A percentile compares a stretch with the other conserved stretches of the same genome.
Evolutionary conservation across 2,329 filamentous ascomycete genomes (phyloP).

Genomic region (Fusarium marasasianum): DNA sequence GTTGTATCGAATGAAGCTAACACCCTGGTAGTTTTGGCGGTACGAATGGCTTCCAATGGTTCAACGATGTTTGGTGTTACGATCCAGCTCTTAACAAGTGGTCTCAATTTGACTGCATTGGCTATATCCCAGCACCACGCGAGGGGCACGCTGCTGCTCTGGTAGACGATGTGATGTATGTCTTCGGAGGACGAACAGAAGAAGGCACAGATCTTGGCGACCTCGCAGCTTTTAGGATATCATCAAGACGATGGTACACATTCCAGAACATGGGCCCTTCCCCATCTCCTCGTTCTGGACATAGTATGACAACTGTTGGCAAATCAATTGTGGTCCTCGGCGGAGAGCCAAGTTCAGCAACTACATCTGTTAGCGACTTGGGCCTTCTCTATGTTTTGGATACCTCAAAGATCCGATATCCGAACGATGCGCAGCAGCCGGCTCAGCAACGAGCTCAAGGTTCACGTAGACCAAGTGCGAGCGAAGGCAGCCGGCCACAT

Average conservation of each 20-base stretch:
- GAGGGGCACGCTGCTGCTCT: conserved; percentile 95
- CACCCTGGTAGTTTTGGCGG: conserved; percentile 79
- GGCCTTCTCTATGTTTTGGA: conserved; percentile 92
- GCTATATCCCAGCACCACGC: conserved; percentile 91
- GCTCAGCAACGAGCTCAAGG: conserved; percentile 51
- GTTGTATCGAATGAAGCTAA: conserved; percentile 13
- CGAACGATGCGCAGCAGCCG: conserved; percentile 70
- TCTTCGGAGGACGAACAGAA: conserved; percentile 95
- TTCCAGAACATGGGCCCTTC: conserved; percentile 99
- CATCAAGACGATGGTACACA: conserved; percentile 94
- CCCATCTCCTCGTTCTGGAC: conserved; percentile 90
- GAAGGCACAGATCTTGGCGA: conserved; percentile 93
- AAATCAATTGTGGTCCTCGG: conserved; percentile 93
- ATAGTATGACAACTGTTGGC: conserved; percentile 96
- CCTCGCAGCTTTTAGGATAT: conserved; percentile 79
- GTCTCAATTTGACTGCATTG: conserved; percentile 93
- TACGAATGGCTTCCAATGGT: conserved; percentile 96
- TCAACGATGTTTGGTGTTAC: conserved; percentile 98
- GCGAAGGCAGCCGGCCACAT: conserved; percentile 51
- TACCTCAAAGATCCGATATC: conserved; percentile 95
- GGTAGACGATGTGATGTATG: conserved; percentile 98
- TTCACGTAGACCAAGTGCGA: conserved; percentile 55
- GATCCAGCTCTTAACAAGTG: conserved; percentile 85
- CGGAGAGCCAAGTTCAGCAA: conserved; percentile 91
- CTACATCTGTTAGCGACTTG: conserved; percentile 82